A percentile compares a stretch with the other conserved stretches of the same genome.
Evolutionary conservation across 2,329 filamentous ascomycete species (phyloP).

Genomic region (Didymella arachidicola): DNA sequence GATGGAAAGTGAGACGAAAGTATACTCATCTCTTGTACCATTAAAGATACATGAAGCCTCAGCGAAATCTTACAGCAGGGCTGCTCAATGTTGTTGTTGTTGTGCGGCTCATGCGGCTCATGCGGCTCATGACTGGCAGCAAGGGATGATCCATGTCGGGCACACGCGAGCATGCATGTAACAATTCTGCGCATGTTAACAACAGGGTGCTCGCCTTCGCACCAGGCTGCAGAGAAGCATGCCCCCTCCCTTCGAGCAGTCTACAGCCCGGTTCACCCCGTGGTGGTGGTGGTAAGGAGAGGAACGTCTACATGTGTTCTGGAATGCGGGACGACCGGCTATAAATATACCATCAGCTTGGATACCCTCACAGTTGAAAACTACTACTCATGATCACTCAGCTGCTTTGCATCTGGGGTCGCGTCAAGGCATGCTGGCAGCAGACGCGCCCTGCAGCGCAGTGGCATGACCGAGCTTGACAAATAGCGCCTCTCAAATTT

Average conservation of each 20-base stretch:
- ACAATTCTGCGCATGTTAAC: slow-evolving; percentile 20
- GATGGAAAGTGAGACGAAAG: slow-evolving; percentile 3
- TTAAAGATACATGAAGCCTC: slow-evolving; percentile 1
- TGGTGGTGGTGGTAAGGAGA: slow-evolving; percentile 4
- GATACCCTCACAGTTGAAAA: slow-evolving; percentile 4
- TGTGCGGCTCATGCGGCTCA: slow-evolving; percentile 16
- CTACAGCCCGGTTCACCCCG: slow-evolving; percentile 6
- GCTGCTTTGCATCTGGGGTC: slow-evolving; percentile 14
- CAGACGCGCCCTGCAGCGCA: slow-evolving; percentile 11
- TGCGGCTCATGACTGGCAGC: slow-evolving; percentile 15
- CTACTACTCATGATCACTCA: slow-evolving; percentile 11
- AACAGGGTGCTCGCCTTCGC: slow-evolving; percentile 8
- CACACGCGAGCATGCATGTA: slow-evolving; percentile 18
- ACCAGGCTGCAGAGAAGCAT: background rate
- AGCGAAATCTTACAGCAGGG: slow-evolving; percentile 13
- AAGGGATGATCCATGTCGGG: slow-evolving; percentile 18
- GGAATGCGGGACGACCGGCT: slow-evolving; percentile 23
- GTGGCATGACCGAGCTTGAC: slow-evolving; percentile 18
- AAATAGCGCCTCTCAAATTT: slow-evolving; percentile 21
- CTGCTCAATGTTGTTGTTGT: background rate
- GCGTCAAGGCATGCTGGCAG: slow-evolving; percentile 3
- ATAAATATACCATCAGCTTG: slow-evolving; percentile 26
- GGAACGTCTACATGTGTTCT: slow-evolving; percentile 25
- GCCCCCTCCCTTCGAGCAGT: background rate
- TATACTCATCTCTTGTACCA: background rate